Evolutionary conservation across 805 yeast genomes (phyloP), one percentile per base, ranked within the genome.

Genomic region (Tetrapisispora iriomotensis): DNA sequence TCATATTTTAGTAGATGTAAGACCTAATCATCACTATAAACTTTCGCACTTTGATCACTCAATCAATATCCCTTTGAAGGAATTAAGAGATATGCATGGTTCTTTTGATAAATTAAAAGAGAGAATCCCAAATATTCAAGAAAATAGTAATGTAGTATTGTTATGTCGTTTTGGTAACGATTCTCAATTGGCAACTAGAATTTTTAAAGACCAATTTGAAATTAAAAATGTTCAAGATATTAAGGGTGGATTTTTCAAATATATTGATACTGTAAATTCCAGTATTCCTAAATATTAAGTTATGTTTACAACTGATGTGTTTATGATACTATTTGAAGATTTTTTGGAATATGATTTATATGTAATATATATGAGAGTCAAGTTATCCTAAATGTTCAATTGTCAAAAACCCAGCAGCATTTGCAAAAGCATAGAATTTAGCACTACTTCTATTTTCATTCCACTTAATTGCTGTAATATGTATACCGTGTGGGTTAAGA

Each of bases 131-230:
- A 30, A 39, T 2, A 30, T 58, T 2, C 37, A 32, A 4, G 15
- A 47, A 14, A 45, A 47, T 5, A 53, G 57, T 25, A 63, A 62
- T 4, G 56, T 82, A 0, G 71, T 68, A 40, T 82, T 86, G 0
- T 66, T 90, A 15, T 92, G 98, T 60, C 69, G 96, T 24, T 78
- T 70, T 53, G 98, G 98, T 8, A 87, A 85, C 57, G 97, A 92
- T 56, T 88, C 97, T 0, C 87, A 83, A 51, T 58, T 76, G 14
- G 94, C 95, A 0, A 78, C 82, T 1, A 60, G 68, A 40, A 61
- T 67, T 32, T 58, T 88, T 34, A 65, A 70, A 36, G 74, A 72
- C 19, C 66, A 68, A 1, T 65, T 72, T 33, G 74, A 75, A 0
- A 60, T 74, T 14, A 41, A 51, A 0, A 58, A 71, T 15, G 84